These are phyloP conservation scores for Eutreptiella sp. DNA, from an alignment of 208 protist species.

Conservation along the genomic window DNA sequence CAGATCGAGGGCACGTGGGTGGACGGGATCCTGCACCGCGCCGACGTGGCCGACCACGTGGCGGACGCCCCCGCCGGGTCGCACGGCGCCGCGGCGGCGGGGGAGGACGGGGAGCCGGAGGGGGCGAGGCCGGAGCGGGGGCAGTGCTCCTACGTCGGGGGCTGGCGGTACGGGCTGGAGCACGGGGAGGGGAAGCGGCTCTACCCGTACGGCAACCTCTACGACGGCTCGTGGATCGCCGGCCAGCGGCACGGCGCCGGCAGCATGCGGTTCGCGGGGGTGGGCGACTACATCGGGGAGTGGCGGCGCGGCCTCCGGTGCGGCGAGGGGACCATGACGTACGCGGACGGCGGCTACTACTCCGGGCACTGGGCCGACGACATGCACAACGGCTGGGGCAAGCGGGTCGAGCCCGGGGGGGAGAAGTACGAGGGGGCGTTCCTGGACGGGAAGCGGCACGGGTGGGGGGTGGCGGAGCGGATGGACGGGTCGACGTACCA, in stretches of 20 bases:
- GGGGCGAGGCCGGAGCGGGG: background rate
- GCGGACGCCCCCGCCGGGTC: background rate
- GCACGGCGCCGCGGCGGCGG: background rate
- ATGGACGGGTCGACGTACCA: slow-evolving; percentile 38
- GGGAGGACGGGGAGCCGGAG: background rate
- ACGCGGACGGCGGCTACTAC: background rate
- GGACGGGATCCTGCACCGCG: background rate
- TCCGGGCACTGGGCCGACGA: slow-evolving; percentile 4
- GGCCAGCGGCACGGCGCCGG: slow-evolving; percentile 19
- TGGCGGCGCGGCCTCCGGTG: background rate
- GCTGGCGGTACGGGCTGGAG: slow-evolving; percentile 18
- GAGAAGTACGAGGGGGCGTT: slow-evolving; percentile 36
- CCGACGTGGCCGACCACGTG: background rate
- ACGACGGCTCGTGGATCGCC: slow-evolving; percentile 14
- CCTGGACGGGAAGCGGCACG: slow-evolving; percentile 22
- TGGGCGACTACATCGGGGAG: background rate
- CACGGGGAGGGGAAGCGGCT: slow-evolving; percentile 3
- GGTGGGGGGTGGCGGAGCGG: slow-evolving; percentile 8
- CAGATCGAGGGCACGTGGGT: slow-evolving; percentile 14
- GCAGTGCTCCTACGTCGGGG: slow-evolving; percentile 5
- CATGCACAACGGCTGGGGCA: slow-evolving; percentile 16
- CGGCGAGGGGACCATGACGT: background rate
- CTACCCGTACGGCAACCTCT: slow-evolving; percentile 21
- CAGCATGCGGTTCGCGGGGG: background rate
- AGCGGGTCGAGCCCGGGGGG: slow-evolving; percentile 1